Base-by-base conservation (phyloP, 1,139 yeast species). In the Candida sojae region DNA sequence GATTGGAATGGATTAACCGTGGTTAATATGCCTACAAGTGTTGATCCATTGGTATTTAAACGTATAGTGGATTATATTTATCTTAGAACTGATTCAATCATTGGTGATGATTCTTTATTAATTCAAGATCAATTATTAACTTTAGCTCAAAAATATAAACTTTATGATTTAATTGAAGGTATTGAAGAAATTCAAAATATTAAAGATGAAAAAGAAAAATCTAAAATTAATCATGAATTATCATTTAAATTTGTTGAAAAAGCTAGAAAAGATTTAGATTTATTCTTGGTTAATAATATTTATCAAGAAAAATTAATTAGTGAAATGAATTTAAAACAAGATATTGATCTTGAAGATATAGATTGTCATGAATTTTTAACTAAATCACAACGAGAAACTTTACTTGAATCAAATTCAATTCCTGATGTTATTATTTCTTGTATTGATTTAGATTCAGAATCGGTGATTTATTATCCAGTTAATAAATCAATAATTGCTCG, bases 401-500 rank as follows among this genome's bases (percentile, higher is more conserved):
- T 73, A 11, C 48, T 70, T 6, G 53, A 57, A 1, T 50, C 64
- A 5, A 50, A 62, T 5, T 61, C 77, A 1, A 61, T 64, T 32
- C 80, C 88, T 0, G 90, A 85, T 61, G 64, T 79, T 0, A 66
- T 82, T 3, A 51, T 83, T 1, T 61, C 72, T 2, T 72, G 73
- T 1, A 54, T 71, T 3, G 77, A 73, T 41, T 56, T 63, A 11
- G 57, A 64, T 49, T 44, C 61, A 42, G 57, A 64, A 52, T 43
- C 63, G 0, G 59, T 67, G 3, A 53, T 64, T 0, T 75, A 71
- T 50, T 86, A 81, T 56, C 90, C 93, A 0, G 83, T 77, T 5
- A 88, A 88, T 61, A 72, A 83, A 45, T 75, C 88, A 0, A 77
- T 87, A 48, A 61, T 88, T 35, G 66, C 76, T 7, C 66, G 91